Evolutionary conservation across 257 asterid genomes (phyloP), one percentile per base, ranked within the genome.

Genomic region (Solanum phureja): DNA sequence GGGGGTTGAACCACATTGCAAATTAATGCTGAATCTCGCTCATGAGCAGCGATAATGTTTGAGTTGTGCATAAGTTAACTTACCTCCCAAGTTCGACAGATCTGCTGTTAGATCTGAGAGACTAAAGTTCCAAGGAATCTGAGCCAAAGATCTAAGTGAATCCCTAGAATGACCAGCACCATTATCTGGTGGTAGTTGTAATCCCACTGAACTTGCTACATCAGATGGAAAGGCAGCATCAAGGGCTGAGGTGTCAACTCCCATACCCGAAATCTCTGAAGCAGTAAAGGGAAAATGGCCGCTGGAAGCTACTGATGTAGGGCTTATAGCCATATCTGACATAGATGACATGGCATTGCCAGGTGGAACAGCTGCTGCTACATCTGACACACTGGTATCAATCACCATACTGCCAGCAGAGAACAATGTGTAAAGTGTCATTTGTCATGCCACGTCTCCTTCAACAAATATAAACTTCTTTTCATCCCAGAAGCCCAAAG

Each of bases 91-190:
- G 92, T 95, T 95, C 13, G 98, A 94, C 87, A 96, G 91, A 90
- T 97, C 99, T 71, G 98, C 99, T 19, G 99, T 94, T 85, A 97
- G 92, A 93, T 97, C 98, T 37, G 98, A 92, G 86, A 97, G 93
- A 91, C 98, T 97, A 88, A 97, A 95, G 88, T 94, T 95, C 98
- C 98, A 95, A 5, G 99, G 98, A 62, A 97, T 92, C 91, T 94
- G 99, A 88, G 94, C 94, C 87, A 95, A 91, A 72, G 98, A 95
- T 92, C 98, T 89, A 38, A 95, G 95, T 27, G 97, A 91, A 93
- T 96, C 98, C 91, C 98, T 91, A 86, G 98, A 94, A 92, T 92
- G 92, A 89, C 95, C 98, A 19, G 88, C 93, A 81, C 98, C 99
- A 86, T 90, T 97, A 91, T 97, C 99, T 9, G 94, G 92, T 16